Base-by-base conservation (phyloP, 768 basidiomycete genomes). In the Leccinum variicolor region DNA sequence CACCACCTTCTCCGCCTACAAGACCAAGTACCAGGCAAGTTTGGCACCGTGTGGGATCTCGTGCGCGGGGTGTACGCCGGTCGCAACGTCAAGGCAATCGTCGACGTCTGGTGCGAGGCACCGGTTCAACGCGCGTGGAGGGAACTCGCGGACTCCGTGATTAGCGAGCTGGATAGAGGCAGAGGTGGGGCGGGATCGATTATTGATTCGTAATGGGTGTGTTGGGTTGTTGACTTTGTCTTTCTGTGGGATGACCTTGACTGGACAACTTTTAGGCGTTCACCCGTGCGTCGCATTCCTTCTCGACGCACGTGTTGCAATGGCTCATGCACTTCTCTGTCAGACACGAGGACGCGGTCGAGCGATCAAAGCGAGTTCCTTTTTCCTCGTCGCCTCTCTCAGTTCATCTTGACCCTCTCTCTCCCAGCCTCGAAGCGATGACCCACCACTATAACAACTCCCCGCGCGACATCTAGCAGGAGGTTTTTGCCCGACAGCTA, bases 91-190 rank as follows among this genome's bases (percentile, higher is more conserved):
- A 75, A 82, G 52, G 80, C 84, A 6, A 78, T 94, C 53, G 84
- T 94, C 10, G 92, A 94, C 63, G 92, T 94, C 2, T 94, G 90
- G 87, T 94, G 92, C 62, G 92, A 93, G 65, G 88, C 87, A 0
- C 88, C 91, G 0, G 83, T 90, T 13, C 75, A 75, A 58, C 73
- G 60, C 33, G 58, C 53, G 1, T 92, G 90, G 90, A 81, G 76
- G 63, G 86, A 86, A 59, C 76, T 90, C 46, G 91, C 91, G 1
- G 87, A 91, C 69, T 83, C 85, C 1, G 88, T 88, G 3, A 28
- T 86, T 55, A 77, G 75, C 0, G 69, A 71, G 29, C 76, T 81
- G 53, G 80, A 81, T 50, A 73, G 83, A 64, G 66, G 39, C 65
- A 66, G 1, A 75, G 77, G 46, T 92, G 90, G 91, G 81, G 78